A percentile compares a stretch with the other conserved stretches of the same genome.
Evolutionary conservation across 2,329 filamentous ascomycete genomes (phyloP).

Genomic region (Karstenula rhodostoma): DNA sequence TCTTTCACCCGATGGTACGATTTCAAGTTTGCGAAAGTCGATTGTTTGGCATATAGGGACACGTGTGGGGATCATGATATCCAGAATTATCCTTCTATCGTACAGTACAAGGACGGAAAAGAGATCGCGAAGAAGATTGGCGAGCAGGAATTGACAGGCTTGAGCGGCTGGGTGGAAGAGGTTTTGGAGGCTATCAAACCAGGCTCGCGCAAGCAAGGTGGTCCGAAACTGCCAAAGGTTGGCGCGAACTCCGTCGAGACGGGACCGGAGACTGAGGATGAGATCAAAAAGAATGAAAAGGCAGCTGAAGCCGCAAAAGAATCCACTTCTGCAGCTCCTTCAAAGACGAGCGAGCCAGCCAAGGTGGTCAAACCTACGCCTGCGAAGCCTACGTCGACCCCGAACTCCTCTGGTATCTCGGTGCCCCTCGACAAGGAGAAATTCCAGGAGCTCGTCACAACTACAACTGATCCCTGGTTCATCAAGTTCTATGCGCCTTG

Average conservation of each 20-base stretch:
- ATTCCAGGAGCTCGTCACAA: conserved; percentile 86
- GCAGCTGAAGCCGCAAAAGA: conserved; percentile 26
- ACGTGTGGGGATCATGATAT: conserved; percentile 75
- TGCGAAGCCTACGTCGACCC: conserved; percentile 55
- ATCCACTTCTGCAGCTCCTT: conserved; percentile 33
- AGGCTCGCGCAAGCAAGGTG: conserved; percentile 75
- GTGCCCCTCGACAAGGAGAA: conserved; percentile 80
- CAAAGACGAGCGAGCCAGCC: conserved; percentile 29
- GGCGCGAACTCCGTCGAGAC: conserved; percentile 65
- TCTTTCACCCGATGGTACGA: conserved; percentile 85
- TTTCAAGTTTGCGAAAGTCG: conserved; percentile 84
- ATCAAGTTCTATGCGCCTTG: conserved; percentile 99
- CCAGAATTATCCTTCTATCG: conserved; percentile 76
- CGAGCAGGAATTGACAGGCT: conserved; percentile 68
- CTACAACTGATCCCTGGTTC: conserved; percentile 92
- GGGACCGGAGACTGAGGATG: conserved; percentile 46
- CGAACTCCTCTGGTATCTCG: conserved; percentile 80
- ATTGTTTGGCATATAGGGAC: conserved; percentile 85
- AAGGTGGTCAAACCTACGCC: conserved; percentile 48
- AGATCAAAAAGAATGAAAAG: conserved; percentile 49
- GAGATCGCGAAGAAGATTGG: conserved; percentile 70
- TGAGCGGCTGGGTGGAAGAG: conserved; percentile 78
- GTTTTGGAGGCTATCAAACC: conserved; percentile 80
- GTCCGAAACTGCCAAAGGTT: conserved; percentile 73
- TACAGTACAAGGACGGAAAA: conserved; percentile 81